A percentile compares a stretch with the other conserved stretches of the same genome.
Evolutionary conservation across 805 yeast genomes (phyloP).

Genomic region (Peterozyma toletana): DNA sequence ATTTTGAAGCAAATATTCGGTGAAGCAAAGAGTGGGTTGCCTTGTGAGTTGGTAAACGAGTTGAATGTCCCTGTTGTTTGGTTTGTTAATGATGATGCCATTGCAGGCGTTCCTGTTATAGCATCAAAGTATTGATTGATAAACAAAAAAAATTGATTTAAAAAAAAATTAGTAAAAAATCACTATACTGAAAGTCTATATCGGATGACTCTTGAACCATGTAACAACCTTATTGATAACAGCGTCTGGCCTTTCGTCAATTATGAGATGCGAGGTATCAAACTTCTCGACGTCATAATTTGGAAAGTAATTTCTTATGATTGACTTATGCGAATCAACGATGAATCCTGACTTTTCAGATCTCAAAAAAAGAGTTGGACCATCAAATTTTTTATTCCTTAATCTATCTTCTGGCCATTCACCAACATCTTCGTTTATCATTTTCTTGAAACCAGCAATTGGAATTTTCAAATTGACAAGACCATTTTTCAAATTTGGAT

Average conservation of each 20-base stretch:
- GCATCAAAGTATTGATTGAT: constrained; percentile 9
- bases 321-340: constrained; percentile 17
- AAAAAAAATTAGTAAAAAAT: background rate
- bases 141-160: background rate
- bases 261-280: constrained; percentile 31
- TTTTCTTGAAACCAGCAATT: constrained; percentile 19
- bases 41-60: constrained; percentile 69
- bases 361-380: constrained; percentile 34
- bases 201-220: constrained; percentile 1
- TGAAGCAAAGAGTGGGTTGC: constrained; percentile 40
- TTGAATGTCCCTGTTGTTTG: constrained; percentile 55
- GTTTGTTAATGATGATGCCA: constrained; percentile 81
- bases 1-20: constrained; percentile 67
- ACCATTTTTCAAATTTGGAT: constrained; percentile 21
- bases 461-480: constrained; percentile 25
- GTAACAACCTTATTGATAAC: constrained; percentile 9
- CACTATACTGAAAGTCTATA: too few species aligned
- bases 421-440: constrained; percentile 20
- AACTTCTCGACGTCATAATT: constrained; percentile 13
- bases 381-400: constrained; percentile 15
- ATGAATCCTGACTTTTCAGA: constrained; percentile 37
- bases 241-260: constrained; percentile 27
- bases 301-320: constrained; percentile 22
- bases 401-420: constrained; percentile 24
- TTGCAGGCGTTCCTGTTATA: constrained; percentile 43